Evolutionary conservation across 441 rosid genomes (phyloP).

Genomic region (Euphorbia schlechtendalii): DNA sequence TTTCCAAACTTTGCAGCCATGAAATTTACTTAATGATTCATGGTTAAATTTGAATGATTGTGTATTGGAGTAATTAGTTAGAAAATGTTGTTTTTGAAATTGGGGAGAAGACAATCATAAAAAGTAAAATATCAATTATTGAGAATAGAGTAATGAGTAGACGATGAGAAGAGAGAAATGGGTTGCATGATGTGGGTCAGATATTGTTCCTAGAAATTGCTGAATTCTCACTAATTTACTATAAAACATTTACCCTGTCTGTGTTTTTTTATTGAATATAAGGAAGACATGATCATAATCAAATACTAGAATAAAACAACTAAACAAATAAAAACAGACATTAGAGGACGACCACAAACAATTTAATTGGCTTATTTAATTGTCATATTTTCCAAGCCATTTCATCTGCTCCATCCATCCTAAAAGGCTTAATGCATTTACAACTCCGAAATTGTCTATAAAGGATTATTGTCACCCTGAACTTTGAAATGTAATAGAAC

Average conservation of each 20-base stretch:
- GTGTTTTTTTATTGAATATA: no score
- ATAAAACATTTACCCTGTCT: neutral
- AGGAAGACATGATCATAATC: neutral
- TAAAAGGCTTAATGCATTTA: no score
- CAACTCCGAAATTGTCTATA: no score
- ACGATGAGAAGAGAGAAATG: constrained; percentile 1
- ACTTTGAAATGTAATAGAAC: no score
- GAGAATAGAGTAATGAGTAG: neutral
- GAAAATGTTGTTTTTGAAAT: neutral
- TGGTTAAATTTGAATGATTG: no score
- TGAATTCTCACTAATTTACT: neutral
- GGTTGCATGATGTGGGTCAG: neutral
- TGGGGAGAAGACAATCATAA: neutral
- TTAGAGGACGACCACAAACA: constrained; percentile 11
- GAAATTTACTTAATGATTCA: no score
- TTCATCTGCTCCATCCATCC: no score
- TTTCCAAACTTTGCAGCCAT: no score
- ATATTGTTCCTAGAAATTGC: neutral
- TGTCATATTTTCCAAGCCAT: constrained; percentile 4
- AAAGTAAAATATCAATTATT: neutral
- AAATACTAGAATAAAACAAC: neutral
- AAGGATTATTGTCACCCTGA: no score
- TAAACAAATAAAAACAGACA: neutral
- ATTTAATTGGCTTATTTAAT: neutral
- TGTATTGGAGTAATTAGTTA: neutral